These are phyloP conservation scores for Lupinus albus DNA, from an alignment of 306 rosid species.

Conservation along the genomic window DNA sequence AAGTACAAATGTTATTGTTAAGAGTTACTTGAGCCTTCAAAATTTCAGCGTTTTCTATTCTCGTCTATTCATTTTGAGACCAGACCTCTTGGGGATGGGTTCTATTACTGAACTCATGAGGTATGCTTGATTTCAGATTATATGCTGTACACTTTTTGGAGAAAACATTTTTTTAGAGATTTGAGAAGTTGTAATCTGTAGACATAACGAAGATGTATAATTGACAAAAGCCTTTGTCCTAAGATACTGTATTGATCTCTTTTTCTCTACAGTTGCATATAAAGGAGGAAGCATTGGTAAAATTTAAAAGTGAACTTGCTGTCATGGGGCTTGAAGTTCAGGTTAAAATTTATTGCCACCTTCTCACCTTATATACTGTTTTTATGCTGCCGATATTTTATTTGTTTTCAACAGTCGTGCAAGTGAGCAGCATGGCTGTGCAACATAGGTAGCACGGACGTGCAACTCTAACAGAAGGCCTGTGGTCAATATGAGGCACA, in stretches of 20 bases:
- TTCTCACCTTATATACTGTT: conserved; percentile 31
- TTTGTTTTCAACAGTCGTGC: not conserved
- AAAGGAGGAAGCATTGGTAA: conserved; percentile 80
- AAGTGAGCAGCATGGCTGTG: too few relatives aligned
- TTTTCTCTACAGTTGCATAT: conserved; percentile 58
- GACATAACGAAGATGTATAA: conserved; percentile 24
- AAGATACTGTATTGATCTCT: conserved; percentile 30
- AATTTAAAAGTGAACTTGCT: conserved; percentile 79
- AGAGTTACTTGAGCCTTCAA: not conserved
- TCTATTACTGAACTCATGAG: not conserved
- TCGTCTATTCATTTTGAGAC: not conserved
- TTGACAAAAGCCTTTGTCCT: conserved; percentile 27
- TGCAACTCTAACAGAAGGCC: too few relatives aligned
- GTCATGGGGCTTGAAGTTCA: conserved; percentile 79
- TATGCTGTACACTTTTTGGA: not conserved
- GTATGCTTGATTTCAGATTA: conserved; percentile 3
- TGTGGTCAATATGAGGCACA: too few relatives aligned
- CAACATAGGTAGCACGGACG: too few relatives aligned
- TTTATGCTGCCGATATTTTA: conserved; percentile 25
- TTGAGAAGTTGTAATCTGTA: conserved; percentile 14
- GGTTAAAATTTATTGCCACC: conserved; percentile 52
- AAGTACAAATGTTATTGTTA: not conserved
- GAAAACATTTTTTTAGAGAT: not conserved
- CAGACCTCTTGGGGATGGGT: conserved; percentile 2
- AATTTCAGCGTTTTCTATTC: not conserved